Evolutionary conservation across 169 alveolate genomes (phyloP), one percentile per base, ranked within the genome.

Genomic region (Pseudocohnilembus persalinus): DNA sequence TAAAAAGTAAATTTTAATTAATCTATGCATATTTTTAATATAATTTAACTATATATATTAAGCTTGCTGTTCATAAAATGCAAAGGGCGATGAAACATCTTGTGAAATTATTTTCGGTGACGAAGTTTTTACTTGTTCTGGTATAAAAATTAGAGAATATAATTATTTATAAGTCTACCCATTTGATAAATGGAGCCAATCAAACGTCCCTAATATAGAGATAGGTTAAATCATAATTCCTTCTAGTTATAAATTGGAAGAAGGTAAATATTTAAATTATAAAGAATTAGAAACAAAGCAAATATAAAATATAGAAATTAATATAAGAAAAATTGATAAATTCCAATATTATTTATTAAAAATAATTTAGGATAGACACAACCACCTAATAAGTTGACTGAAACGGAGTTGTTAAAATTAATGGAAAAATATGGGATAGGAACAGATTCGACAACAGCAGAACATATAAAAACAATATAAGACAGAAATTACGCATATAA

Each of bases 371-470:
- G 98, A 0, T 85, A 88, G 64, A 98, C 99, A 25, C 74, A 85
- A 31, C 98, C 99, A 24, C 99, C 99, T 0, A 89, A 95, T 24
- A 95, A 96, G 49, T 91, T 98, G 65, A 94, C 98, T 31, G 99
- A 98, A 90, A 93, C 98, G 30, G 99, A 98, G 85, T 94, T 98
- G 32, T 98, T 98, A 63, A 96, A 96, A 72, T 87, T 93, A 78
- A 98, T 98, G 99, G 98, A 97, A 88, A 96, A 95, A 93, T 95
- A 98, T 89, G 99, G 99, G 25, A 98, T 98, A 73, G 99, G 99
- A 20, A 99, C 99, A 1, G 99, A 99, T 90, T 99, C 99, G 20
- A 99, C 99, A 1, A 99, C 98, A 96, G 99, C 98, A 88, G 99
- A 99, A 81, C 99, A 99, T 90, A 99, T 99, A 28, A 97, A 97